Percentiles rank a stretch among this genome's conserved stretches.
These are phyloP conservation scores for Striga hermonthica DNA, from an alignment of 305 asterid species.

Conservation along the genomic window DNA sequence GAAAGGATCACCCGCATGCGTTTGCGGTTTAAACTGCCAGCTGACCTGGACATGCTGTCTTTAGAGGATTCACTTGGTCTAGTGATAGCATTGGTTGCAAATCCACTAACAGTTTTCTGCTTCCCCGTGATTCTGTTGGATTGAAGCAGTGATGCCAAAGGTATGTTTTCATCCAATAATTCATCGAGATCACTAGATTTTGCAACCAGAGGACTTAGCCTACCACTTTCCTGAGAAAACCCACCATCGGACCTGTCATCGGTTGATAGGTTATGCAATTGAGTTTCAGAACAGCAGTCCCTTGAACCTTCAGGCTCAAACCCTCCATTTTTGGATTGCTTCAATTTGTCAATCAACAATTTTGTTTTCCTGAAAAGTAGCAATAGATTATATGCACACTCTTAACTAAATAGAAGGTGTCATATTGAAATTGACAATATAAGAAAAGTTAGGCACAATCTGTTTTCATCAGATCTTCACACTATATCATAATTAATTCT, in stretches of 20 bases:
- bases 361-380: constrained; percentile 61
- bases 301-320: constrained; percentile 42
- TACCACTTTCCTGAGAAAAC: constrained; percentile 41
- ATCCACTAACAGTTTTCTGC: constrained; percentile 37
- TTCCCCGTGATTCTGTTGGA: constrained; percentile 40
- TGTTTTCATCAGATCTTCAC: too few relatives aligned
- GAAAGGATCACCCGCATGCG: constrained; percentile 76
- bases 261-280: constrained; percentile 53
- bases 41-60: constrained; percentile 48
- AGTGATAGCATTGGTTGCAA: constrained; percentile 37
- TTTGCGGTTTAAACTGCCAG: constrained; percentile 59
- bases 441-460: neutral
- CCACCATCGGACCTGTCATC: constrained; percentile 50
- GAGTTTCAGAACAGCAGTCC: constrained; percentile 78
- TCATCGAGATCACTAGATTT: constrained; percentile 42
- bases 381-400: too few relatives aligned
- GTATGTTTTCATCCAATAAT: constrained; percentile 46
- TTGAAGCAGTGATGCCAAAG: constrained; percentile 51
- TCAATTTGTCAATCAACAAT: constrained; percentile 56
- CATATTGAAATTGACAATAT: constrained; percentile 18
- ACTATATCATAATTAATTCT: too few relatives aligned
- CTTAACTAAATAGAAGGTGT: constrained; percentile 3
- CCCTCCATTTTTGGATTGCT: constrained; percentile 46
- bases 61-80: constrained; percentile 45
- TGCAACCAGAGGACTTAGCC: constrained; percentile 37